These are phyloP conservation scores for Saccharum hybrid DNA, from an alignment of 202 grass and related monocot species.

Conservation along the genomic window DNA sequence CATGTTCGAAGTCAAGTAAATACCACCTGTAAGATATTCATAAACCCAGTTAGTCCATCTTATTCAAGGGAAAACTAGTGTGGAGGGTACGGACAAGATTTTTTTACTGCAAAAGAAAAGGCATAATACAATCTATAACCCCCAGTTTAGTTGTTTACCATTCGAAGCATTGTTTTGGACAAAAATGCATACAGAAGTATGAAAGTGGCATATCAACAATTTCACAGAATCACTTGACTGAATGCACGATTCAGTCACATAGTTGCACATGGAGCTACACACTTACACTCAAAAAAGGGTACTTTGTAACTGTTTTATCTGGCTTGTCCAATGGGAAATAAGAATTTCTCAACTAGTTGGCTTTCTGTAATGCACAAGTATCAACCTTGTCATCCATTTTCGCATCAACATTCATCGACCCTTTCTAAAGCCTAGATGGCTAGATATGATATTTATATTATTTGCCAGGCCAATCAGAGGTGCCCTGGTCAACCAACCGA, in stretches of 20 bases:
- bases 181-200: neutral
- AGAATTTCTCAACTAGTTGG: neutral
- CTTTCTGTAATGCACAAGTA: neutral
- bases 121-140: neutral
- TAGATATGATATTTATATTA: neutral
- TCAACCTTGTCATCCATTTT: neutral
- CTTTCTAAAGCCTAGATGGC: neutral
- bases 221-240: neutral
- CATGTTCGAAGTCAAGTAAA: conserved; percentile 79
- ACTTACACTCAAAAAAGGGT: neutral
- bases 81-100: neutral
- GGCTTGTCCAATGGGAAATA: conserved; percentile 11
- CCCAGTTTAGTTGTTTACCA: neutral
- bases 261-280: neutral
- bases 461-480: neutral
- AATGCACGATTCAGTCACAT: neutral
- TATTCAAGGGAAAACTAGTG: neutral
- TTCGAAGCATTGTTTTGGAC: neutral
- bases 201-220: neutral
- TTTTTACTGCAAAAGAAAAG: neutral
- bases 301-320: neutral
- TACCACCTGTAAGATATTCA: conserved; percentile 67
- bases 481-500: neutral
- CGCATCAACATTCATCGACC: neutral
- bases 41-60: conserved; percentile 32